A percentile compares a stretch with the other conserved stretches of the same genome.
Evolutionary conservation across 805 yeast genomes (phyloP).

Genomic region (Zygoascus bituminiphila): DNA sequence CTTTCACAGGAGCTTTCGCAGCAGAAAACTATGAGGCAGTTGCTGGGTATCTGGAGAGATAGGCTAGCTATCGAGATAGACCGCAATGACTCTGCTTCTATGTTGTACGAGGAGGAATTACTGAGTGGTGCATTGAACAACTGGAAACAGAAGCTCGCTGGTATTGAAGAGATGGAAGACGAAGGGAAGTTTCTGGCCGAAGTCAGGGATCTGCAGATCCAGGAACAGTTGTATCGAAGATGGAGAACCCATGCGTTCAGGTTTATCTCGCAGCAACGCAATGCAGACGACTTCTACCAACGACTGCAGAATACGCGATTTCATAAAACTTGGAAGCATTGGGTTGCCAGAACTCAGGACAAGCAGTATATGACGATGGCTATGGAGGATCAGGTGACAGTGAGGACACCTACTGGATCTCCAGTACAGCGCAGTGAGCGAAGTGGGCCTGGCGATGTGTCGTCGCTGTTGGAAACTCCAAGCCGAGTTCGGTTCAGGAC

Average conservation of each 20-base stretch:
- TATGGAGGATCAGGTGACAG: neutral
- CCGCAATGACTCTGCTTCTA: neutral
- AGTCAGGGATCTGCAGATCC: slow-evolving; percentile 3
- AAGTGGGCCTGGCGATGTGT: neutral
- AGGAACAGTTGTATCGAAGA: slow-evolving; percentile 13
- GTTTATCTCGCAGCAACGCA: slow-evolving; percentile 12
- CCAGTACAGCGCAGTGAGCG: neutral
- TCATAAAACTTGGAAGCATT: slow-evolving; percentile 14
- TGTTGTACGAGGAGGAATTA: neutral
- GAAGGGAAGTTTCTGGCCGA: slow-evolving; percentile 11
- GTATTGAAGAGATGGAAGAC: slow-evolving; percentile 3
- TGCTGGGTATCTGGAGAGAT: neutral
- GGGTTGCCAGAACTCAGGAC: slow-evolving; percentile 15
- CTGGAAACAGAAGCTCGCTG: neutral
- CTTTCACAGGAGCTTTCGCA: neutral
- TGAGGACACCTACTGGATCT: neutral
- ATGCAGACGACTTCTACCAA: slow-evolving; percentile 15
- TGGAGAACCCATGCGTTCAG: slow-evolving; percentile 18
- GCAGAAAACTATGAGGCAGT: neutral
- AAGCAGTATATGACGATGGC: neutral
- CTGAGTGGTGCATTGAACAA: neutral
- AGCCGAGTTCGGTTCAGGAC: slow-evolving; percentile 12
- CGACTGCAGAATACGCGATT: slow-evolving; percentile 10
- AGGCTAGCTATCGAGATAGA: neutral
- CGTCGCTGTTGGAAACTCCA: slow-evolving; percentile 12